Evolutionary conservation across 2,329 filamentous ascomycete genomes (phyloP), one percentile per base, ranked within the genome.

Genomic region (Colletotrichum trifolii): DNA sequence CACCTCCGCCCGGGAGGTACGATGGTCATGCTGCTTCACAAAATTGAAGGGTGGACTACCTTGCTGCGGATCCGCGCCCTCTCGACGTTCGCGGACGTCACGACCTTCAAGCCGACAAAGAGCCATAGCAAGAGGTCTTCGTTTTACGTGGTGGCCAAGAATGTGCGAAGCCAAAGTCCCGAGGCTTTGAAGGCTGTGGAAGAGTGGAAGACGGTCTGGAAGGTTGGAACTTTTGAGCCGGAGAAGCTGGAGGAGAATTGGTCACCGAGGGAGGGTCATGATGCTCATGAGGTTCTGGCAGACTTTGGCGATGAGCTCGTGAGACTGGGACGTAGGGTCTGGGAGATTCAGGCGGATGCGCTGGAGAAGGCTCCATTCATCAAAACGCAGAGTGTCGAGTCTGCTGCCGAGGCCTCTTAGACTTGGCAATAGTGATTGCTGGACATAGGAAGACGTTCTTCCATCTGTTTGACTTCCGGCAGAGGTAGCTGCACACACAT

Each of bases 91-190:
- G 13, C 42, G 5, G 42, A 15, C 13, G 42, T 15, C 42, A 15
- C 42, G 8, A 17, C 45, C 45, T 47, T 43, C 42, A 43, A 43
- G 9, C 42, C 13, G 13, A n/a, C n/a, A n/a, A n/a, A n/a, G n/a
- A n/a, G n/a, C n/a, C n/a, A n/a, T n/a, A n/a, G n/a, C n/a, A n/a
- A n/a, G n/a, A n/a, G n/a, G n/a, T 83, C 80, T 0, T 86, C 83
- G 0, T 88, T 87, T 67, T 87, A 88, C 69, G 73, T 87, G 69
- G 65, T 87, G 9, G 84, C 83, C 2, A 78, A 71, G 1, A 68
- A 79, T 3, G 73, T 87, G 0, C 72, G 77, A 46, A 73, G 74
- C 6, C 45, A 72, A 4, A 64, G 67, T 15, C 47, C 68, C 0
- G 71, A 75, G 36, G 82, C 81, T 0, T 2, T 70, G 0, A 38